Conservation (phyloP, 768 basidiomycete species). For the Kwoniella botswanensis region DNA sequence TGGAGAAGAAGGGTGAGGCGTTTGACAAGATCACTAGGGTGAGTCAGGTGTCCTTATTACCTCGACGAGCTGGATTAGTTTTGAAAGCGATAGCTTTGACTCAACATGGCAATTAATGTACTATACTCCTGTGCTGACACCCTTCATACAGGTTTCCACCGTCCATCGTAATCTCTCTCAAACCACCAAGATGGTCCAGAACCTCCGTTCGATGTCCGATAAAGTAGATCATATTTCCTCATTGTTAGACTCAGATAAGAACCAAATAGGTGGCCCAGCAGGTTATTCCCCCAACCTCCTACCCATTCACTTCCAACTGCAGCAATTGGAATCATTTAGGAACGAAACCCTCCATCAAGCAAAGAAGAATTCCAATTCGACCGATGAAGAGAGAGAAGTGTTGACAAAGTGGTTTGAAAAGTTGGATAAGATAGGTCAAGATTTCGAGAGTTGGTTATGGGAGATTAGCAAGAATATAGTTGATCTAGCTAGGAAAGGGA, state of each 20-base stretch:
- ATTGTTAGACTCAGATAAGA: slow-evolving; percentile 74
- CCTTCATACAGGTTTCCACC: slow-evolving; percentile 74
- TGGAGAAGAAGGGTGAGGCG: slow-evolving; percentile 79
- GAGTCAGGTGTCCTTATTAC: slow-evolving; percentile 25
- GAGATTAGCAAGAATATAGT: slow-evolving; percentile 58
- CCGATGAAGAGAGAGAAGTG: slow-evolving; percentile 69
- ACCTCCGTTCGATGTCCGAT: slow-evolving; percentile 87
- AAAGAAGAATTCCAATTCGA: slow-evolving; percentile 64
- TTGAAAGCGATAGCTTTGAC: not conserved
- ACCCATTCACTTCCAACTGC: slow-evolving; percentile 86
- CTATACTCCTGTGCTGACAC: not conserved
- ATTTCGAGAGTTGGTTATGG: slow-evolving; percentile 84
- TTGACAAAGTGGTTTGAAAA: slow-evolving; percentile 74
- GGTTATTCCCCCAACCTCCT: slow-evolving; percentile 77
- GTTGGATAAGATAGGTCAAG: slow-evolving; percentile 74
- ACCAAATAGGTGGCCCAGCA: slow-evolving; percentile 76
- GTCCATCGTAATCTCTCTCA: slow-evolving; percentile 94
- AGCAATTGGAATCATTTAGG: slow-evolving; percentile 87
- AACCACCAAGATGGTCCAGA: slow-evolving; percentile 93
- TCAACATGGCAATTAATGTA: not conserved
- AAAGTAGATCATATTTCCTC: slow-evolving; percentile 78
- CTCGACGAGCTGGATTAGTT: not conserved
- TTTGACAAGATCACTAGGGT: slow-evolving; percentile 97
- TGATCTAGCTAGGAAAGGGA: slow-evolving; percentile 72
- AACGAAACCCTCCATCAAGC: slow-evolving; percentile 95